Evolutionary conservation across 441 rosid genomes (phyloP).

Genomic region (Raphanus hybrid): DNA sequence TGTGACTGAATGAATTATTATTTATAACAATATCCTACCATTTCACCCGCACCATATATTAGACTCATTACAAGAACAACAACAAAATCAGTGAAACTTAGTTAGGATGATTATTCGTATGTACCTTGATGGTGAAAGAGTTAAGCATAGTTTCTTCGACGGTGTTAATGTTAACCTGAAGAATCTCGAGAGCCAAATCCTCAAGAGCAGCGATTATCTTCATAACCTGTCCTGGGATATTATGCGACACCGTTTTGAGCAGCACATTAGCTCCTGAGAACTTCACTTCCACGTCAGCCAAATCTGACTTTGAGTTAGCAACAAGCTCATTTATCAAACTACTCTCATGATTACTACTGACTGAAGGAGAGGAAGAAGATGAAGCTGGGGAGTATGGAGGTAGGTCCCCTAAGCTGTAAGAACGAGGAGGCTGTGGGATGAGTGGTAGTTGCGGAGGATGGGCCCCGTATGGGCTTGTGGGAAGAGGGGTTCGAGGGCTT

Average conservation of each 20-base stretch:
- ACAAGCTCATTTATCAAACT: slow-evolving; percentile 53
- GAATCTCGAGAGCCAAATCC: slow-evolving; percentile 82
- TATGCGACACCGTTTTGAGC: slow-evolving; percentile 74
- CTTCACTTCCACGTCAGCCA: slow-evolving; percentile 95
- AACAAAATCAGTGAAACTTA: slow-evolving; percentile 6
- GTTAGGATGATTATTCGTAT: slow-evolving; percentile 25
- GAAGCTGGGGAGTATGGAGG: slow-evolving; percentile 62
- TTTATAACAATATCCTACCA: slow-evolving; percentile 39
- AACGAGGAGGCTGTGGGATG: slow-evolving; percentile 46
- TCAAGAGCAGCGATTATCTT: slow-evolving; percentile 80
- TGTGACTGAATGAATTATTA: slow-evolving; percentile 35
- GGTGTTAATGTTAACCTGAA: slow-evolving; percentile 62
- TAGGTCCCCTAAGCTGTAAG: slow-evolving; percentile 61
- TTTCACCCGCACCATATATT: slow-evolving; percentile 18
- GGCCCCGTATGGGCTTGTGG: slow-evolving; percentile 56
- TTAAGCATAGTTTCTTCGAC: slow-evolving; percentile 80
- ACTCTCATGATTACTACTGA: slow-evolving; percentile 53
- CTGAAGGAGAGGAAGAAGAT: slow-evolving; percentile 66
- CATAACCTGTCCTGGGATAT: slow-evolving; percentile 80
- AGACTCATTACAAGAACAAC: background rate
- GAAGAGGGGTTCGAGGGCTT: slow-evolving; percentile 91
- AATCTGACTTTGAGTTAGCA: slow-evolving; percentile 77
- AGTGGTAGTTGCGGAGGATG: slow-evolving; percentile 42
- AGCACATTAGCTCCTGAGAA: slow-evolving; percentile 81
- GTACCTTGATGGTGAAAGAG: slow-evolving; percentile 97